phyloP scores from a whole-genome alignment of 495 filamentous ascomycete genomes.

The Amphirosellinia nigrospora region DNA sequence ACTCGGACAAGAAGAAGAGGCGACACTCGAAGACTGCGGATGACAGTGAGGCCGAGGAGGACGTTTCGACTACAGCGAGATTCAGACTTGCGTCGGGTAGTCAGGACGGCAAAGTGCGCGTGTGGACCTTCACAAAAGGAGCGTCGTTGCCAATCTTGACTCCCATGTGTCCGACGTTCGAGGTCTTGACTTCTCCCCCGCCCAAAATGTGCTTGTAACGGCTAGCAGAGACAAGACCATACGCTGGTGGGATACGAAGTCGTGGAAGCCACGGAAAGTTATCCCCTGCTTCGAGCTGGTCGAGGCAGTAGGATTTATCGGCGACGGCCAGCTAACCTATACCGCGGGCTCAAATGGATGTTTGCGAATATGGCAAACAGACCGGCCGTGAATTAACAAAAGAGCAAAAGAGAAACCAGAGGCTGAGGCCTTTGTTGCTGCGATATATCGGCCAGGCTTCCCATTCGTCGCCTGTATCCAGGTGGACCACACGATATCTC shows the following conservation, averaged over 20 bases:
- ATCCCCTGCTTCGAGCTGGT: constrained; percentile 85
- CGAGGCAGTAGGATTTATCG: constrained; percentile 82
- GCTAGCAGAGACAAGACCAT: constrained; percentile 94
- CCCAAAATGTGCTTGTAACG: constrained; percentile 79
- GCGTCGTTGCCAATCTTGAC: constrained; percentile 76
- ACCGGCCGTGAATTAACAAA: constrained; percentile 78
- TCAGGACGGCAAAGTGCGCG: constrained; percentile 87
- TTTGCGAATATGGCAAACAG: constrained; percentile 81
- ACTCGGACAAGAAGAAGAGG: constrained; percentile 43
- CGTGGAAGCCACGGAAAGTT: constrained; percentile 83
- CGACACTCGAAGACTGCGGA: constrained; percentile 51
- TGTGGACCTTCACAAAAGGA: constrained; percentile 90
- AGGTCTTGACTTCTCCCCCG: constrained; percentile 75
- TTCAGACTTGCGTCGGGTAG: constrained; percentile 89
- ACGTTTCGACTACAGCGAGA: constrained; percentile 48
- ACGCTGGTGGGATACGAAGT: constrained; percentile 84
- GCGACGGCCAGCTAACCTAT: constrained; percentile 70
- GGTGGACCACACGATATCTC: constrained; percentile 80
- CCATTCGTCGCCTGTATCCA: constrained; percentile 82
- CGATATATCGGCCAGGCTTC: constrained; percentile 66
- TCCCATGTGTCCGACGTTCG: constrained; percentile 94
- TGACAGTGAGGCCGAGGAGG: constrained; percentile 49
- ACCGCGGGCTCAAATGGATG: constrained; percentile 87
- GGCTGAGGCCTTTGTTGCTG: constrained; percentile 76
- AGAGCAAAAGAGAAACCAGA: constrained; percentile 69